phyloP scores from a whole-genome alignment of 768 basidiomycete species.

The Suillus subluteus region DNA sequence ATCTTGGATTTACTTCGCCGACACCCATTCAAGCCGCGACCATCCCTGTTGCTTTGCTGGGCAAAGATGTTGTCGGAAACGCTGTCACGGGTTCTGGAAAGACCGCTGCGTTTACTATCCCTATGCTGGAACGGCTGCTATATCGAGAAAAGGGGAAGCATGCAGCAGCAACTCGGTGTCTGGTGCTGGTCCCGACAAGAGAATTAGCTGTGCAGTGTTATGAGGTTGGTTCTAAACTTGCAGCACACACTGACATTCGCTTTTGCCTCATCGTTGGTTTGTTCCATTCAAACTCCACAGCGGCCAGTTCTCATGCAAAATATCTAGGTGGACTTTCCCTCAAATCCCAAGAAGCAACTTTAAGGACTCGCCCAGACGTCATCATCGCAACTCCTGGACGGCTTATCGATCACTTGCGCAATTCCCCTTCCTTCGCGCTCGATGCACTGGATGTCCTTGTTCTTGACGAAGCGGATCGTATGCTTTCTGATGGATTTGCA shows the following conservation, averaged over 20 bases:
- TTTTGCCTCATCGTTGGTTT: constrained; percentile 92
- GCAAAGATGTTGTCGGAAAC: constrained; percentile 94
- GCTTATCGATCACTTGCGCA: constrained; percentile 95
- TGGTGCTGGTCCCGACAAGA: constrained; percentile 92
- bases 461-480: constrained; percentile 96
- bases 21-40: constrained; percentile 96
- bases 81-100: constrained; percentile 98
- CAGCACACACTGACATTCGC: constrained; percentile 85
- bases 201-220: constrained; percentile 96
- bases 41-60: constrained; percentile 90
- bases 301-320: constrained; percentile 16
- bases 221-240: constrained; percentile 86
- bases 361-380: constrained; percentile 89
- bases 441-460: constrained; percentile 93
- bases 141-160: constrained; percentile 91
- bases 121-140: constrained; percentile 88
- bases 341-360: constrained; percentile 85
- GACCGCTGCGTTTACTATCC: constrained; percentile 96
- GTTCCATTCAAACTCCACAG: not conserved
- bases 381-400: constrained; percentile 97
- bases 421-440: constrained; percentile 90
- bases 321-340: constrained; percentile 86
- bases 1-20: constrained; percentile 78
- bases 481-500: constrained; percentile 94
- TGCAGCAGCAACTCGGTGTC: constrained; percentile 84